Conservation (phyloP, 1,284 basidiomycete genomes). For the Golubevia pallescens region DNA sequence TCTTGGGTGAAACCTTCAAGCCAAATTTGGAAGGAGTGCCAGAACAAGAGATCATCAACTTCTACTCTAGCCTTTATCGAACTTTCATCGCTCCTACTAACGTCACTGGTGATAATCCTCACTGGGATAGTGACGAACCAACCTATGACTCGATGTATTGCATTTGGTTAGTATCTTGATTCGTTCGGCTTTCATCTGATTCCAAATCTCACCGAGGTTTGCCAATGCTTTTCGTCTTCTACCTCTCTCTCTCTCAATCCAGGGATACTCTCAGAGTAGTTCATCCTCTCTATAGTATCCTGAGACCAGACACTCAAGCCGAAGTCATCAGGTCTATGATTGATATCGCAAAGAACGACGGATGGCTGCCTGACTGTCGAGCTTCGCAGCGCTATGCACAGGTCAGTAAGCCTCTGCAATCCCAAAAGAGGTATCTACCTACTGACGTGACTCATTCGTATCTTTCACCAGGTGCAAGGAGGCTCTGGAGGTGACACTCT, state of each 20-base stretch:
- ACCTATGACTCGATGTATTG: slow-evolving; percentile 1
- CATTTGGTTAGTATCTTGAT: too few relatives aligned
- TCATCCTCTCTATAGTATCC: slow-evolving; percentile 21
- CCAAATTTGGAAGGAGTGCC: slow-evolving; percentile 11
- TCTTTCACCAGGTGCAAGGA: slow-evolving; percentile 25
- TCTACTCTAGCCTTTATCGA: slow-evolving; percentile 32
- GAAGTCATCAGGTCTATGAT: slow-evolving; percentile 22
- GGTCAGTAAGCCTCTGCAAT: too few relatives aligned
- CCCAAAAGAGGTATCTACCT: too few relatives aligned
- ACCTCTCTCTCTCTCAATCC: slow-evolving; percentile 12
- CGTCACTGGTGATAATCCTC: slow-evolving; percentile 28
- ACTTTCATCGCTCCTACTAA: slow-evolving; percentile 29
- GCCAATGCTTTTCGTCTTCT: too few relatives aligned
- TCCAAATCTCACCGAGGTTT: too few relatives aligned
- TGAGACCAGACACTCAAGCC: slow-evolving; percentile 18
- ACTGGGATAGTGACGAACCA: slow-evolving; percentile 12
- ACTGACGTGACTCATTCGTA: too few relatives aligned
- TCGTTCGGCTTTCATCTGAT: too few relatives aligned
- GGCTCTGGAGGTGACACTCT: slow-evolving; percentile 32
- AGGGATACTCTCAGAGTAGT: slow-evolving; percentile 27
- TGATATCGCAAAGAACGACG: slow-evolving; percentile 22
- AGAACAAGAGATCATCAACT: slow-evolving; percentile 16
- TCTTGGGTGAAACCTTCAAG: slow-evolving; percentile 14
- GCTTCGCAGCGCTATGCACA: slow-evolving; percentile 18
- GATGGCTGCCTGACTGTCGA: slow-evolving; percentile 30